Conservation (phyloP, 108 stramenopile genomes). For the Mayamaea pseudoterrestris region DNA sequence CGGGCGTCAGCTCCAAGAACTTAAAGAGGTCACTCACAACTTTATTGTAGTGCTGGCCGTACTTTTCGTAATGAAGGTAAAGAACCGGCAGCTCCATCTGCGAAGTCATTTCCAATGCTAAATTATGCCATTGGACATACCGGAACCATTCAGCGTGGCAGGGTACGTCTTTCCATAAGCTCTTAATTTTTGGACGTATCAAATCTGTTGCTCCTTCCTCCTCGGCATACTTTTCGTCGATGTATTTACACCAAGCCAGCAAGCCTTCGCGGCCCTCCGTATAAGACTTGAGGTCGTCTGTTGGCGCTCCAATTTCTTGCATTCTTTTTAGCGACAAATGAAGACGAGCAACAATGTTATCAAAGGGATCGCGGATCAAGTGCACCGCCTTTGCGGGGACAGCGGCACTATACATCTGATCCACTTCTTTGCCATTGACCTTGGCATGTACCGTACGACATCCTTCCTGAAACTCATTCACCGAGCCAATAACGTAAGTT, state of each 20-base stretch:
- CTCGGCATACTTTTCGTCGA: background rate
- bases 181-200: background rate
- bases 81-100: background rate
- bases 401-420: constrained; percentile 12
- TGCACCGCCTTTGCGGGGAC: constrained; percentile 31
- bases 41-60: background rate
- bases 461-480: constrained; percentile 8
- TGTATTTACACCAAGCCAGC: background rate
- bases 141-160: constrained; percentile 44
- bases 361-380: constrained; percentile 48
- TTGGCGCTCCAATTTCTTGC: background rate
- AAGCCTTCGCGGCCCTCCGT: background rate
- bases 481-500: constrained; percentile 25
- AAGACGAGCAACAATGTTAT: constrained; percentile 43
- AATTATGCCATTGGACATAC: constrained; percentile 62
- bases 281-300: background rate
- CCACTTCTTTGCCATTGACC: constrained; percentile 4
- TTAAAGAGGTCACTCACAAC: background rate
- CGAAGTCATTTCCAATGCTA: constrained; percentile 15
- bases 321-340: constrained; percentile 22
- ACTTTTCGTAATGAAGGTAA: constrained; percentile 6
- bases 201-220: background rate
- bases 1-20: background rate
- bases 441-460: constrained; percentile 7
- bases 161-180: constrained; percentile 13